phyloP scores from a whole-genome alignment of 768 basidiomycete genomes.

The Gyrodon lividus region DNA sequence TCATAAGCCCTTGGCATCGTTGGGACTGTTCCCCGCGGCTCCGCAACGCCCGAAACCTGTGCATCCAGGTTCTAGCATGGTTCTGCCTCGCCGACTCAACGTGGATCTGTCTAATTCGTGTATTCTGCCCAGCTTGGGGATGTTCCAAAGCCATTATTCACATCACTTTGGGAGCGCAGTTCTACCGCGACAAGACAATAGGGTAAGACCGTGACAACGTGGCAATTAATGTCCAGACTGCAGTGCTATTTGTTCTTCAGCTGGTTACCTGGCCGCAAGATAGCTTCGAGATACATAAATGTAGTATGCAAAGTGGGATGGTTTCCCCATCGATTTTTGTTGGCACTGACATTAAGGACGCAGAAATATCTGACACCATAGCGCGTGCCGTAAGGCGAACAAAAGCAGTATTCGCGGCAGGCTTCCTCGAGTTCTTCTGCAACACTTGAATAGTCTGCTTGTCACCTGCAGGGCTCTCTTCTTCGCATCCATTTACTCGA shows the following conservation, averaged over 20 bases:
- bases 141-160: constrained; percentile 1
- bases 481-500: constrained; percentile 8
- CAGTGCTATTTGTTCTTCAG: constrained; percentile 15
- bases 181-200: constrained; percentile 14
- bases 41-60: constrained; percentile 2
- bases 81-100: constrained; percentile 26
- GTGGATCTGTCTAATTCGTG: constrained; percentile 18
- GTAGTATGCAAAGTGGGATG: constrained; percentile 4
- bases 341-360: constrained; percentile 19
- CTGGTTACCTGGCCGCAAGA: constrained; percentile 10
- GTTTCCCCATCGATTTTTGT: constrained; percentile 11
- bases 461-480: constrained; percentile 6
- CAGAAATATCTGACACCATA: constrained; percentile 20
- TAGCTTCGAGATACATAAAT: constrained; percentile 9
- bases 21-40: not conserved
- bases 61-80: not conserved
- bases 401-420: constrained; percentile 32
- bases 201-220: constrained; percentile 12
- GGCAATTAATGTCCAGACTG: too few species aligned
- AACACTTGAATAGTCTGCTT: constrained; percentile 5
- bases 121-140: not conserved
- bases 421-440: constrained; percentile 18
- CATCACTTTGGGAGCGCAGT: constrained; percentile 31
- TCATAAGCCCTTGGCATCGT: too few species aligned
- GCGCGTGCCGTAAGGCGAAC: constrained; percentile 32